Evolutionary conservation across 2,329 filamentous ascomycete species (phyloP).

Genomic region (Geosmithia morbida): DNA sequence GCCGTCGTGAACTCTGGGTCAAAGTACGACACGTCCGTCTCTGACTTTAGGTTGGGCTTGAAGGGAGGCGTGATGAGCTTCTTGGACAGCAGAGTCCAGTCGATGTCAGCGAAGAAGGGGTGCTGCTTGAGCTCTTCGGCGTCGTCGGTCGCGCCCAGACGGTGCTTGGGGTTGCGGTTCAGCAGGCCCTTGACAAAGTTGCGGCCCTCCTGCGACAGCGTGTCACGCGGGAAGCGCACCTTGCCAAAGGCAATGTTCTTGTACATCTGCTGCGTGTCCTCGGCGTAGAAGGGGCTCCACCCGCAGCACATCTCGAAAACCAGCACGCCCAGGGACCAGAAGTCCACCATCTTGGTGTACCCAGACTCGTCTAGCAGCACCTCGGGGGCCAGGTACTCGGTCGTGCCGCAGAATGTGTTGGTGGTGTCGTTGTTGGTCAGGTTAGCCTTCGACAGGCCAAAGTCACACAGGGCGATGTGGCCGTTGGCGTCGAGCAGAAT

Average conservation of each 20-base stretch:
- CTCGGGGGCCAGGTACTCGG: slow-evolving; percentile 91
- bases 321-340: slow-evolving; percentile 93
- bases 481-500: slow-evolving; percentile 94
- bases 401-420: slow-evolving; percentile 97
- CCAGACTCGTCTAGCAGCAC: slow-evolving; percentile 91
- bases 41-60: slow-evolving; percentile 92
- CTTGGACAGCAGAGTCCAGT: slow-evolving; percentile 77
- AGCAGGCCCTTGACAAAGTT: slow-evolving; percentile 97
- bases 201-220: slow-evolving; percentile 81
- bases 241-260: slow-evolving; percentile 99
- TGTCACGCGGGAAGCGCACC: slow-evolving; percentile 89
- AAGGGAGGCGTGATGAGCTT: slow-evolving; percentile 94
- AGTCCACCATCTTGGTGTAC: slow-evolving; percentile 99
- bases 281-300: slow-evolving; percentile 97
- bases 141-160: slow-evolving; percentile 79
- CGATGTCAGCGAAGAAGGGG: slow-evolving; percentile 85
- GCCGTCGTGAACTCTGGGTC: slow-evolving; percentile 98
- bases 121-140: slow-evolving; percentile 90
- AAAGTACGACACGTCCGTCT: slow-evolving; percentile 95
- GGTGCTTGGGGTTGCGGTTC: slow-evolving; percentile 92
- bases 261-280: slow-evolving; percentile 99
- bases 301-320: slow-evolving; percentile 99
- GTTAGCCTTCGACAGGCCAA: slow-evolving; percentile 94
- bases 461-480: slow-evolving; percentile 95
- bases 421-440: slow-evolving; percentile 94